phyloP scores from a whole-genome alignment of 805 yeast genomes.

The Nakazawaea siamensis region DNA sequence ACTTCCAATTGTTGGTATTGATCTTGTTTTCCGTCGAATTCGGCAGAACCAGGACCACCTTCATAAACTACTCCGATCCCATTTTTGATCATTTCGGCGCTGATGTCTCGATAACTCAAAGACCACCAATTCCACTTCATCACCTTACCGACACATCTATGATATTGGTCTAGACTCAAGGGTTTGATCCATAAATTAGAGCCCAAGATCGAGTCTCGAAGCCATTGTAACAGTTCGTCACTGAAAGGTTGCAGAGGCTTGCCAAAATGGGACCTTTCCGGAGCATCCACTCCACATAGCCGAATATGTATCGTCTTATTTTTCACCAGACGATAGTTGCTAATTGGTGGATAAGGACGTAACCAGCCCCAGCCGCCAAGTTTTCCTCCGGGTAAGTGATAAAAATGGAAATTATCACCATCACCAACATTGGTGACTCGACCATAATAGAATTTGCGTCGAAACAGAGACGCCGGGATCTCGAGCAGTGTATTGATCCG shows the following conservation, averaged over 20 bases:
- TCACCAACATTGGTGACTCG: conserved; percentile 88
- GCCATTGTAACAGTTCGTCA: conserved; percentile 79
- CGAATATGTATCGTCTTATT: conserved; percentile 73
- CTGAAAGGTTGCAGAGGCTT: conserved; percentile 84
- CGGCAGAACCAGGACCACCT: conserved; percentile 60
- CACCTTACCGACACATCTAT: conserved; percentile 77
- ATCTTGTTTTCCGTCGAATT: conserved; percentile 72
- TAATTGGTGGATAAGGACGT: conserved; percentile 52
- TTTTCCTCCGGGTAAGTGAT: conserved; percentile 88
- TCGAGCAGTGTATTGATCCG: conserved; percentile 41
- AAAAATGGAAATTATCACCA: conserved; percentile 90
- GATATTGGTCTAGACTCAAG: conserved; percentile 78
- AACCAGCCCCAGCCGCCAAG: conserved; percentile 80
- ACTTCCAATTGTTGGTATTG: conserved; percentile 53
- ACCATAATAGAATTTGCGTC: conserved; percentile 47
- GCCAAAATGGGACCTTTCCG: conserved; percentile 92
- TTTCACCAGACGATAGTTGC: conserved; percentile 35
- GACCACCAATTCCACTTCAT: conserved; percentile 38
- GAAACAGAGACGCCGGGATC: conserved; percentile 40
- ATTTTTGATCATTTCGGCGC: conserved; percentile 75
- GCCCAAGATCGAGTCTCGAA: conserved; percentile 57
- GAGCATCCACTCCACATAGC: conserved; percentile 93
- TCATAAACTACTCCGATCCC: conserved; percentile 91
- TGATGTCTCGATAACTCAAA: conserved; percentile 52
- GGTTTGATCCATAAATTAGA: conserved; percentile 70